These are phyloP conservation scores for Phanerochaete carnosa DNA, from an alignment of 768 basidiomycete genomes.

Conservation along the genomic window DNA sequence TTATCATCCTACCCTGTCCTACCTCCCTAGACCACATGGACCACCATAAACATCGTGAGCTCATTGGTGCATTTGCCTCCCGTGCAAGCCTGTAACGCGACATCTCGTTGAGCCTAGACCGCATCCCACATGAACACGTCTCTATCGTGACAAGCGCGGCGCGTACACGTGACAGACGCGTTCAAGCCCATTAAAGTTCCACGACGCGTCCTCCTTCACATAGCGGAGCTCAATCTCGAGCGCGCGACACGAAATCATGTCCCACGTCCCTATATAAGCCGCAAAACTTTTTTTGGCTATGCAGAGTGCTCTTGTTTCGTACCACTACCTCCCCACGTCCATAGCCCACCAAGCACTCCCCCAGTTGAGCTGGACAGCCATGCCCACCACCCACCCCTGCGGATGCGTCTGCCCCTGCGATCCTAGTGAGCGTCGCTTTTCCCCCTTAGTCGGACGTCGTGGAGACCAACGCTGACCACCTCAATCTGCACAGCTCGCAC, in stretches of 20 bases:
- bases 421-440: background rate
- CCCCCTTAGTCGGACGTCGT: background rate
- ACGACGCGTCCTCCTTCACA: background rate
- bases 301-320: background rate
- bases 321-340: background rate
- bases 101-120: background rate
- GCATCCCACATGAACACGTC: background rate
- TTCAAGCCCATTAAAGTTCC: background rate
- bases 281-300: background rate
- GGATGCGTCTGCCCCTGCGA: conserved; percentile 3
- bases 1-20: too few relatives aligned
- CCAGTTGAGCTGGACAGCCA: background rate
- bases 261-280: background rate
- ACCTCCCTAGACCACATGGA: too few relatives aligned
- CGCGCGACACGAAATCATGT: background rate
- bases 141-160: background rate
- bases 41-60: too few relatives aligned
- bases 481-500: background rate
- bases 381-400: conserved; percentile 3
- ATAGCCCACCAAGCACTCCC: background rate
- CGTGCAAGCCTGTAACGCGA: too few relatives aligned
- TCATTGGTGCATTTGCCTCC: too few relatives aligned
- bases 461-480: background rate
- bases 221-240: background rate
- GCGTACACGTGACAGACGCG: conserved; percentile 5